These are phyloP conservation scores for Leishmania lainsoni DNA, from an alignment of 208 protist genomes.

Conservation along the genomic window DNA sequence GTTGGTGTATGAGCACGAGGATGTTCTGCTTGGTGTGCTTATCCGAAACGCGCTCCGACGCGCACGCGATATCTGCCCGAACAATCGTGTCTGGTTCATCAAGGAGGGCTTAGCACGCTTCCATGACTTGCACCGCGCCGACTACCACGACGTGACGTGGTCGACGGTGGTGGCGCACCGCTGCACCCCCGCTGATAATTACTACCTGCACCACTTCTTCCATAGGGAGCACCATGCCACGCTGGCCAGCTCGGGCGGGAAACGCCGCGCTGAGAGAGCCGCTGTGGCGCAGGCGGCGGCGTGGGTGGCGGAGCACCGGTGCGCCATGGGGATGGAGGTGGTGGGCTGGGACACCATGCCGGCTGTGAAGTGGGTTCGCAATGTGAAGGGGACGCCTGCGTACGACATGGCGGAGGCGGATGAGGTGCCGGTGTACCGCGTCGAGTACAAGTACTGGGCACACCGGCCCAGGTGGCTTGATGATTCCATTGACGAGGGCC, in stretches of 20 bases:
- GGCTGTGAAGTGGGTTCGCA: not conserved
- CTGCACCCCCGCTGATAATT: constrained; percentile 4
- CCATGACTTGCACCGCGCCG: constrained; percentile 18
- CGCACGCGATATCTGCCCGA: not conserved
- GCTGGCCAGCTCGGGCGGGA: too few relatives aligned
- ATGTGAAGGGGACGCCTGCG: not conserved
- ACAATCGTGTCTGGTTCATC: not conserved
- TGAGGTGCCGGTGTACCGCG: constrained; percentile 16
- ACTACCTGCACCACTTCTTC: constrained; percentile 20
- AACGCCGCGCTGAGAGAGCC: not conserved
- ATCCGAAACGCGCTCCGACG: not conserved
- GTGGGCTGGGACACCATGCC: constrained; percentile 14
- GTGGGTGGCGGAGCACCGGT: constrained; percentile 3
- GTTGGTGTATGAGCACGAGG: not conserved
- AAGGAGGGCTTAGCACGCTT: constrained; percentile 7
- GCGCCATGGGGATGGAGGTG: not conserved
- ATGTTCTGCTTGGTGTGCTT: not conserved
- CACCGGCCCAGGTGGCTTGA: not conserved
- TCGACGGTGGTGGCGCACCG: constrained; percentile 22
- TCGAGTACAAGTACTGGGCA: not conserved
- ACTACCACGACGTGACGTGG: constrained; percentile 10
- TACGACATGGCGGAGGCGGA: constrained; percentile 8
- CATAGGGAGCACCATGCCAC: not conserved
- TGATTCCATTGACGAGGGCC: not conserved
- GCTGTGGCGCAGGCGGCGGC: not conserved